Conservation (phyloP, 192 early-diverging fungal species). For the Chytriomyces confervae region DNA sequence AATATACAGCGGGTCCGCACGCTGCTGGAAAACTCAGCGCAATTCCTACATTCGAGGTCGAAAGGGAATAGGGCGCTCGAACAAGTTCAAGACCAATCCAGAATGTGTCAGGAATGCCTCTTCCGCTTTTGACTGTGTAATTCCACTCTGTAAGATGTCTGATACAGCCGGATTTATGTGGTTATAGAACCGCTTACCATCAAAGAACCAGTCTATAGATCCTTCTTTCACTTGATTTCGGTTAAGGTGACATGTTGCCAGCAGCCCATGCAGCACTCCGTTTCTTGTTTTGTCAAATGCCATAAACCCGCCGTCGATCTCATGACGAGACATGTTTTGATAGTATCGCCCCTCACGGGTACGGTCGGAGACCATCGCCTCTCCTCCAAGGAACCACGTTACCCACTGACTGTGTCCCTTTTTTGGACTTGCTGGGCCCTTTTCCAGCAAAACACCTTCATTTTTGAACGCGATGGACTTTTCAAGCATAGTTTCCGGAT, state of each 20-base stretch:
- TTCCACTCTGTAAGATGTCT: background rate
- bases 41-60: background rate
- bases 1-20: background rate
- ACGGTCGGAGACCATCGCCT: background rate
- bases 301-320: background rate
- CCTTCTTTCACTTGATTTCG: background rate
- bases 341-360: background rate
- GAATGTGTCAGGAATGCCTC: background rate
- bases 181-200: background rate
- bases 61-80: background rate
- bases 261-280: background rate
- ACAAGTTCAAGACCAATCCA: background rate
- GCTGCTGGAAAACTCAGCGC: background rate
- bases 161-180: background rate
- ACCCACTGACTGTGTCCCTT: background rate
- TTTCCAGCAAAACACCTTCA: background rate
- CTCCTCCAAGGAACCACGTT: background rate
- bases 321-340: background rate
- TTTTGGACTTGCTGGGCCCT: background rate
- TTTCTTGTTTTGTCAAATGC: conserved; percentile 1
- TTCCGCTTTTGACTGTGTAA: background rate
- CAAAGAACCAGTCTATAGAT: background rate
- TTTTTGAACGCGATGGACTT: background rate
- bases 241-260: background rate
- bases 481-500: background rate